Evolutionary conservation across 352 stramenopile species (phyloP).

Genomic region (Phytophthora foliorum): DNA sequence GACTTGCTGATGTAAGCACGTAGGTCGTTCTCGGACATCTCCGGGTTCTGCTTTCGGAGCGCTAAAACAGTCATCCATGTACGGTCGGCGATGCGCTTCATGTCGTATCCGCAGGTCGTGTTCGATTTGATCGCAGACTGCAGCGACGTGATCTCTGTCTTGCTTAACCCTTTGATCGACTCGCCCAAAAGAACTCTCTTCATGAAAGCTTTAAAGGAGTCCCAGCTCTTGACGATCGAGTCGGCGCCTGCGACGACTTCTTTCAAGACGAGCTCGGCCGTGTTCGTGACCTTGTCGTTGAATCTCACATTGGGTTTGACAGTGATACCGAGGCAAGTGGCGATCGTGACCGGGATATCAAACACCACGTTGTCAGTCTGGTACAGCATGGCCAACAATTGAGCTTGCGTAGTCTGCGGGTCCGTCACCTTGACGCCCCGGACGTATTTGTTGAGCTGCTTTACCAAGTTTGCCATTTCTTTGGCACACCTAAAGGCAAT

Average conservation of each 20-base stretch:
- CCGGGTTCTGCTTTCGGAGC: constrained; percentile 12
- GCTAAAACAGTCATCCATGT: constrained; percentile 24
- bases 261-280: constrained; percentile 14
- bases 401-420: constrained; percentile 34
- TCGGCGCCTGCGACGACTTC: constrained; percentile 39
- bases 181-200: constrained; percentile 19
- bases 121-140: constrained; percentile 19
- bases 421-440: constrained; percentile 26
- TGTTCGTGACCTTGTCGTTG: constrained; percentile 15
- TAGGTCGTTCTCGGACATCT: constrained; percentile 28
- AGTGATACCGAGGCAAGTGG: constrained; percentile 37
- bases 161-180: constrained; percentile 18
- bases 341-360: constrained; percentile 48
- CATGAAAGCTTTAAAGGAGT: constrained; percentile 26
- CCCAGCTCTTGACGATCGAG: constrained; percentile 25
- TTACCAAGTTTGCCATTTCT: constrained; percentile 32
- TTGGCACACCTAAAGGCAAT: constrained; percentile 37
- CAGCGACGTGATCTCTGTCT: constrained; percentile 21
- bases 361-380: constrained; percentile 45
- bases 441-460: constrained; percentile 37
- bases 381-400: constrained; percentile 40
- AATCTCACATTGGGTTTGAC: constrained; percentile 15
- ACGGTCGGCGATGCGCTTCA: constrained; percentile 33
- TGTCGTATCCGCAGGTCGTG: constrained; percentile 30
- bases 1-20: constrained; percentile 34